phyloP scores from a whole-genome alignment of 345 rosid genomes.

The Citrus trifoliata region DNA sequence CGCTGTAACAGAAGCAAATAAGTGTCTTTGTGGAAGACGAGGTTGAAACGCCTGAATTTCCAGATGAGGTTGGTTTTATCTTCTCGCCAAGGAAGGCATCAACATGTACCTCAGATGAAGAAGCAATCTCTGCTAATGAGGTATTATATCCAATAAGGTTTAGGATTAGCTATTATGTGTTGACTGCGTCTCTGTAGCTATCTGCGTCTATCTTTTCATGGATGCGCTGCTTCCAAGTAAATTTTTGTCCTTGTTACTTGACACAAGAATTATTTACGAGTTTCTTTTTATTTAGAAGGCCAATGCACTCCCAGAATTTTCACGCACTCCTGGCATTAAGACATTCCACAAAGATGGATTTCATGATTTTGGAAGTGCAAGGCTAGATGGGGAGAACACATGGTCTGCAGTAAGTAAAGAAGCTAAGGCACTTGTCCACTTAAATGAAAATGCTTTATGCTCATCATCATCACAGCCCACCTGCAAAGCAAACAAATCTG shows the following conservation, averaged over 20 bases:
- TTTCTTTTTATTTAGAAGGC: constrained; percentile 15
- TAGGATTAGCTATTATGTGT: background rate
- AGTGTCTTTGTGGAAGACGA: constrained; percentile 39
- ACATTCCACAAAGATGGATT: constrained; percentile 13
- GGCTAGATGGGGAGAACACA: constrained; percentile 21
- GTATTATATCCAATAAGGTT: constrained; percentile 18
- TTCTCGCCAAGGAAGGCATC: constrained; percentile 26
- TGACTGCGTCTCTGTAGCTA: background rate
- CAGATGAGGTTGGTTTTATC: constrained; percentile 28
- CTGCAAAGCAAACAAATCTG: constrained; percentile 30
- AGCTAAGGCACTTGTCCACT: constrained; percentile 28
- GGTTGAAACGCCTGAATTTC: constrained; percentile 56
- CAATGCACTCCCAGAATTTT: constrained; percentile 1
- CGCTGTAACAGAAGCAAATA: constrained; percentile 25
- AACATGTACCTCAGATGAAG: constrained; percentile 26
- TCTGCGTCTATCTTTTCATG: background rate
- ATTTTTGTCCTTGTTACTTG: background rate
- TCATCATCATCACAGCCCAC: constrained; percentile 32
- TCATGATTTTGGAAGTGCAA: constrained; percentile 20
- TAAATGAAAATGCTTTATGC: constrained; percentile 34
- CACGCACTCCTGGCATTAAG: constrained; percentile 1
- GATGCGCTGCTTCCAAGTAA: background rate
- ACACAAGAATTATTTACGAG: background rate
- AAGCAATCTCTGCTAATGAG: constrained; percentile 39
- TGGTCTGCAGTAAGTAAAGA: constrained; percentile 37